phyloP scores from a whole-genome alignment of 371 early-diverging fungal genomes.

The Apophysomyces sp. region DNA sequence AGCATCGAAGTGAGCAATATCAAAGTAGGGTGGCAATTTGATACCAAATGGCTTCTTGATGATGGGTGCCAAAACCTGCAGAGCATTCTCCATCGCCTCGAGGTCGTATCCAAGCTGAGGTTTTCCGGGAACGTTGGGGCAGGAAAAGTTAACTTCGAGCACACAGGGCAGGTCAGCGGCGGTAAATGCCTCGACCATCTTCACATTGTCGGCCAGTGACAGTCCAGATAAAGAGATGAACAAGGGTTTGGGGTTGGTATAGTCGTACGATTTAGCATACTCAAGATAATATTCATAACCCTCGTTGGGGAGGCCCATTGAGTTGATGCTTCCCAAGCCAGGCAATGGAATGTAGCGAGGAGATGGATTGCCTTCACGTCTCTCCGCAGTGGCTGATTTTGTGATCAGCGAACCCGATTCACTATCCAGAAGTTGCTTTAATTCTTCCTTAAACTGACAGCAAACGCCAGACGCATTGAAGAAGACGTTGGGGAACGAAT shows the following conservation, averaged over 20 bases:
- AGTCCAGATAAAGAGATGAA: conserved; percentile 50
- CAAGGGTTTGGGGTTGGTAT: conserved; percentile 39
- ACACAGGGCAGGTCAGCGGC: conserved; percentile 40
- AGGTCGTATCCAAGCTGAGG: conserved; percentile 51
- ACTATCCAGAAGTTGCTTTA: conserved; percentile 37
- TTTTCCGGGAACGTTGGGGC: conserved; percentile 53
- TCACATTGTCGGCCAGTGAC: conserved; percentile 41
- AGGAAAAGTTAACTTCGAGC: conserved; percentile 51
- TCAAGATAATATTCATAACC: conserved; percentile 47
- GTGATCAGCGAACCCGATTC: conserved; percentile 50
- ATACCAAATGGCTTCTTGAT: conserved; percentile 53
- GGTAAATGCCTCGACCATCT: conserved; percentile 44
- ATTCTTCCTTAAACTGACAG: conserved; percentile 42
- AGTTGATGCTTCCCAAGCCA: conserved; percentile 46
- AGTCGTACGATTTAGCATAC: conserved; percentile 42
- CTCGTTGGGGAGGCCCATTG: conserved; percentile 53
- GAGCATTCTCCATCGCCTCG: conserved; percentile 46
- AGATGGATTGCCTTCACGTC: conserved; percentile 45
- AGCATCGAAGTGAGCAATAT: conserved; percentile 50
- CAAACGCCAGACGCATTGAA: conserved; percentile 53
- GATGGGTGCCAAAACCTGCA: conserved; percentile 41
- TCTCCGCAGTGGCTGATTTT: conserved; percentile 45
- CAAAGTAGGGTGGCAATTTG: conserved; percentile 54
- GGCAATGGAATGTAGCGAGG: conserved; percentile 45
- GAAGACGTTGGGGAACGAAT: conserved; percentile 43